Percentiles rank a stretch among this genome's conserved stretches.
Conservation (phyloP, 495 filamentous ascomycete genomes). For the Neurospora sp. region DNA sequence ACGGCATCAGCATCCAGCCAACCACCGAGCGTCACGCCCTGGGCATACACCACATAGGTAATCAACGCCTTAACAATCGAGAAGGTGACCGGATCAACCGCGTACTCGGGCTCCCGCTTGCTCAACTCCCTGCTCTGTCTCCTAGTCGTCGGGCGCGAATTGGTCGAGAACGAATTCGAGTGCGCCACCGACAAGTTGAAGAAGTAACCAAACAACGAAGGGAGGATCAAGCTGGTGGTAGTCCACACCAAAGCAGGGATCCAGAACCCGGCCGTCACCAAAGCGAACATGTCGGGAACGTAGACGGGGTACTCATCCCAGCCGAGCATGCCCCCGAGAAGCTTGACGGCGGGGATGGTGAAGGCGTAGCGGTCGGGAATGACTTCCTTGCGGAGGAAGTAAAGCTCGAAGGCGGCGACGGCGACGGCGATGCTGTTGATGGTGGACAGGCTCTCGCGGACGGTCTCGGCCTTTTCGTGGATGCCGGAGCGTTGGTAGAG, state of each 20-base stretch:
- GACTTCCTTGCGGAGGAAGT: constrained; percentile 47
- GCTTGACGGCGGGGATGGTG: constrained; percentile 51
- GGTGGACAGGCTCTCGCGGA: constrained; percentile 57
- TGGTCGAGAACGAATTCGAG: constrained; percentile 4
- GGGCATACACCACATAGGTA: constrained; percentile 67
- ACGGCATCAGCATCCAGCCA: constrained; percentile 48
- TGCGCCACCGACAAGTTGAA: constrained; percentile 61
- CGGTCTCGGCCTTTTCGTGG: constrained; percentile 44
- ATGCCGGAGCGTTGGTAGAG: constrained; percentile 41
- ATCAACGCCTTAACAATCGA: constrained; percentile 76
- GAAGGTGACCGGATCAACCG: constrained; percentile 77
- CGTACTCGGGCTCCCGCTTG: constrained; percentile 30
- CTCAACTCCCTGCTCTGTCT: constrained; percentile 1
- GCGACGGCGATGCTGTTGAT: constrained; percentile 56
- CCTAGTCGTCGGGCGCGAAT: constrained; percentile 19
- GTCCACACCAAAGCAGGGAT: constrained; percentile 68
- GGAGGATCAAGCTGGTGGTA: constrained; percentile 58
- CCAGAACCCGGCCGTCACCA: constrained; percentile 79
- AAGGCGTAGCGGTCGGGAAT: constrained; percentile 61
- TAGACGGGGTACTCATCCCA: constrained; percentile 42
- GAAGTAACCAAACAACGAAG: constrained; percentile 67
- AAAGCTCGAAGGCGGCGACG: constrained; percentile 54
- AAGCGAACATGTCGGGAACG: constrained; percentile 69
- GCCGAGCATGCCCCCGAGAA: constrained; percentile 26
- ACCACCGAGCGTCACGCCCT: constrained; percentile 56